phyloP scores from a whole-genome alignment of 768 basidiomycete species.

The Polyporus arcularius region DNA sequence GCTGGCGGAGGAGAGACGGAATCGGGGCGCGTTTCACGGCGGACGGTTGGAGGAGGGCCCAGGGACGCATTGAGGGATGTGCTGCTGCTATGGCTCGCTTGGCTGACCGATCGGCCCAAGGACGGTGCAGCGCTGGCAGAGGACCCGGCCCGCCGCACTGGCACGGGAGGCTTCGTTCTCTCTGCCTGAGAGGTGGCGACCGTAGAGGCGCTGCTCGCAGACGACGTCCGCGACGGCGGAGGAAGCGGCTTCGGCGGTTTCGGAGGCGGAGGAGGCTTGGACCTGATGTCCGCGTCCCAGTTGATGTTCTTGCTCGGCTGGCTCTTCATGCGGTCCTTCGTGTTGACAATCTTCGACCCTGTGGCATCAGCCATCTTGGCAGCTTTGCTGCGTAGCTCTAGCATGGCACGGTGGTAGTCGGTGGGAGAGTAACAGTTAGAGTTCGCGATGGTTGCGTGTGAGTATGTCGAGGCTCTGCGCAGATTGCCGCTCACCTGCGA shows the following conservation, averaged over 20 bases:
- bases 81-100: not conserved
- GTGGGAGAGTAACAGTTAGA: not conserved
- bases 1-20: not conserved
- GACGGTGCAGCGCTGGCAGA: constrained; percentile 1
- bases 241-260: constrained; percentile 5
- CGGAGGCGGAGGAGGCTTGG: constrained; percentile 42
- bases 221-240: constrained; percentile 13
- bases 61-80: not conserved
- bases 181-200: not conserved
- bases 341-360: constrained; percentile 51
- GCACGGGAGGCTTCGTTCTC: constrained; percentile 1
- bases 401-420: not conserved
- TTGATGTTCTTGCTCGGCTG: constrained; percentile 60
- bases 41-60: constrained; percentile 14
- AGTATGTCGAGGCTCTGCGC: not conserved
- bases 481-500: constrained; percentile 11
- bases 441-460: not conserved
- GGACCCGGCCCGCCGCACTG: not conserved
- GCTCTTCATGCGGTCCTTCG: constrained; percentile 58
- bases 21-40: constrained; percentile 15
- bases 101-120: not conserved
- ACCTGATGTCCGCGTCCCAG: constrained; percentile 59
- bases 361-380: constrained; percentile 58
- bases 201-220: not conserved
- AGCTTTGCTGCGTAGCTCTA: constrained; percentile 66